Conservation (phyloP, 202 grass and related monocot genomes). For the Panicum hallii region DNA sequence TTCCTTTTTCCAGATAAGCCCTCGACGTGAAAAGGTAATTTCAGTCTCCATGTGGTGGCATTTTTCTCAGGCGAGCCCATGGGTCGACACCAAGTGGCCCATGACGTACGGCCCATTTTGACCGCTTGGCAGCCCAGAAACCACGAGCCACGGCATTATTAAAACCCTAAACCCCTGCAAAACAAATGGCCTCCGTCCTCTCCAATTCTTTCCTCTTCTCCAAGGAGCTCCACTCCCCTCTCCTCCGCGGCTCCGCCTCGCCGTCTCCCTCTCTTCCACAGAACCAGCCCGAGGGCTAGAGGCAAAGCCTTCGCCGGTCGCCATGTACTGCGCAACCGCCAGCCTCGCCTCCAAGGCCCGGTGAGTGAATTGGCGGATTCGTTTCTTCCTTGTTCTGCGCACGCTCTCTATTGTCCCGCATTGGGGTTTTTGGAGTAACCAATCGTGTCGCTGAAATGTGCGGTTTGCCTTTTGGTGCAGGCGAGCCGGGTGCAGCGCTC, state of each 20-base stretch:
- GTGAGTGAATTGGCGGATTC: conserved; percentile 38
- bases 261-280: conserved; percentile 15
- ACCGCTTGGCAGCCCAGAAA: neutral
- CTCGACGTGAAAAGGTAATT: neutral
- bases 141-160: neutral
- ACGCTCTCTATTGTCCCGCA: neutral
- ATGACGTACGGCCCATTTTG: neutral
- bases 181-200: conserved; percentile 5
- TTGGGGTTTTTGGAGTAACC: neutral
- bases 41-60: neutral
- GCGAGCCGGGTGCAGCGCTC: conserved; percentile 50
- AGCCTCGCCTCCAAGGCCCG: conserved; percentile 60
- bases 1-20: conserved; percentile 31
- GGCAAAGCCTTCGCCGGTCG: neutral
- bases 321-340: conserved; percentile 60
- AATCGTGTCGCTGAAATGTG: conserved; percentile 28
- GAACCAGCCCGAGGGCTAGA: conserved; percentile 5
- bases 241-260: neutral
- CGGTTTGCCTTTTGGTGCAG: conserved; percentile 34
- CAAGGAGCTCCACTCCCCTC: conserved; percentile 10
- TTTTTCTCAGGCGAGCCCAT: neutral
- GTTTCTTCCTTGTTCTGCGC: neutral
- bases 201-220: conserved; percentile 23
- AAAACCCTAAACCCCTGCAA: conserved; percentile 61
- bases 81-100: neutral